phyloP scores from a whole-genome alignment of 2,329 filamentous ascomycete genomes.

The Aureobasidium melanogenum region DNA sequence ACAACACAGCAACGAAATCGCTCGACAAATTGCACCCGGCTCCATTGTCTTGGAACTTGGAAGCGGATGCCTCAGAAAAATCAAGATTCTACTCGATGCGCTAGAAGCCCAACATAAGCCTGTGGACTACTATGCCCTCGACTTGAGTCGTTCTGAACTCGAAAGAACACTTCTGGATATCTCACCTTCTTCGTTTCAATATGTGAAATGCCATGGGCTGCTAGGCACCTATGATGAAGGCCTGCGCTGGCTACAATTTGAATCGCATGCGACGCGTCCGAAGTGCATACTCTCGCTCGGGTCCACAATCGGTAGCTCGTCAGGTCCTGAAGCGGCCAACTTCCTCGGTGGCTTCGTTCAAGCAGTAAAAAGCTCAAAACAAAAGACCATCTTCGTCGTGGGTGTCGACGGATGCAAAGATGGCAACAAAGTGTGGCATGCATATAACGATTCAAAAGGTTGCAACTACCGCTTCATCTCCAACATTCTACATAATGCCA shows the following conservation, averaged over 20 bases:
- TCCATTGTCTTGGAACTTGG: neutral
- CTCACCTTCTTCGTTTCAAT: neutral
- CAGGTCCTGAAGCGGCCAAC: neutral
- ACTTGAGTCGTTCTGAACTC: neutral
- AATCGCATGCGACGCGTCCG: neutral
- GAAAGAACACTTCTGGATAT: neutral
- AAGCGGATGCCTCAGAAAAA: neutral
- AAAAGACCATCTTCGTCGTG: neutral
- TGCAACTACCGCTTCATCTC: neutral
- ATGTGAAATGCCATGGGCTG: neutral
- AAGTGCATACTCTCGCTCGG: neutral
- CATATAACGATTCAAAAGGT: neutral
- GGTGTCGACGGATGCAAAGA: slow-evolving; percentile 3
- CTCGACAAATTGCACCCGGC: neutral
- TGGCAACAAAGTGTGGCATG: neutral
- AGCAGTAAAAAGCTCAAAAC: neutral
- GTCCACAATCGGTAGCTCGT: neutral
- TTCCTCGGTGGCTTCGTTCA: neutral
- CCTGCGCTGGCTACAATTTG: neutral
- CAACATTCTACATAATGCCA: neutral
- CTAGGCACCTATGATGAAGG: neutral
- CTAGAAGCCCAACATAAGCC: neutral
- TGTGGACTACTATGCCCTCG: neutral
- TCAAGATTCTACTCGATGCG: neutral
- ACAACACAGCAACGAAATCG: neutral